phyloP scores from a whole-genome alignment of 2,329 filamentous ascomycete species.

The Teratosphaeriaceae sp. region DNA sequence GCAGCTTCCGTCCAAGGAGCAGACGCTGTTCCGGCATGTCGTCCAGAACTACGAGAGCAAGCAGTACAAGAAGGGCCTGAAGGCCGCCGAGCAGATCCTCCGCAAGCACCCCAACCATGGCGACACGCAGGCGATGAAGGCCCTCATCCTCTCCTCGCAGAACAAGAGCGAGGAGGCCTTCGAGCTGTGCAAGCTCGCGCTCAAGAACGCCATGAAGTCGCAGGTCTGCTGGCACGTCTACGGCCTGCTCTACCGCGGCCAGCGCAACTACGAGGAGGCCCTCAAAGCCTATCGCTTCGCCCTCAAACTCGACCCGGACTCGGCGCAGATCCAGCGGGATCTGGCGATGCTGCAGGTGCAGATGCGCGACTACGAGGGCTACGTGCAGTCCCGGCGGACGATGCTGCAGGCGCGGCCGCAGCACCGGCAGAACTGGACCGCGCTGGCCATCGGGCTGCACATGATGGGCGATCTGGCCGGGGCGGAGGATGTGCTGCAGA shows the following conservation, averaged over 20 bases:
- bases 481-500: slow-evolving; percentile 84
- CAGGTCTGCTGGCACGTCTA: slow-evolving; percentile 99
- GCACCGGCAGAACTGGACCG: slow-evolving; percentile 91
- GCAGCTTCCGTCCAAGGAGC: slow-evolving; percentile 75
- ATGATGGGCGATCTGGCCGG: slow-evolving; percentile 76
- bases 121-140: slow-evolving; percentile 98
- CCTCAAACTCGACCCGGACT: slow-evolving; percentile 86
- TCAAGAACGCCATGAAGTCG: slow-evolving; percentile 96
- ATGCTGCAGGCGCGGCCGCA: slow-evolving; percentile 83
- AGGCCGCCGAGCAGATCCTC: slow-evolving; percentile 92
- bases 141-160: slow-evolving; percentile 87
- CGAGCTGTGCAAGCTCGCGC: slow-evolving; percentile 79
- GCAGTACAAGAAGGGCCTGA: slow-evolving; percentile 94
- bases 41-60: slow-evolving; percentile 97
- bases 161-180: slow-evolving; percentile 94
- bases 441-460: slow-evolving; percentile 89
- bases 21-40: slow-evolving; percentile 86
- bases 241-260: slow-evolving; percentile 82
- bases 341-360: slow-evolving; percentile 89
- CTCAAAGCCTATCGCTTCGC: slow-evolving; percentile 99
- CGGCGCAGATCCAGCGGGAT: slow-evolving; percentile 87
- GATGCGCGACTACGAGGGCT: slow-evolving; percentile 92
- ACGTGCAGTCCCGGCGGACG: slow-evolving; percentile 77
- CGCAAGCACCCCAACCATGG: slow-evolving; percentile 94
- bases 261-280: slow-evolving; percentile 97